Evolutionary conservation across 345 rosid species (phyloP).

Genomic region (Brassica juncea): DNA sequence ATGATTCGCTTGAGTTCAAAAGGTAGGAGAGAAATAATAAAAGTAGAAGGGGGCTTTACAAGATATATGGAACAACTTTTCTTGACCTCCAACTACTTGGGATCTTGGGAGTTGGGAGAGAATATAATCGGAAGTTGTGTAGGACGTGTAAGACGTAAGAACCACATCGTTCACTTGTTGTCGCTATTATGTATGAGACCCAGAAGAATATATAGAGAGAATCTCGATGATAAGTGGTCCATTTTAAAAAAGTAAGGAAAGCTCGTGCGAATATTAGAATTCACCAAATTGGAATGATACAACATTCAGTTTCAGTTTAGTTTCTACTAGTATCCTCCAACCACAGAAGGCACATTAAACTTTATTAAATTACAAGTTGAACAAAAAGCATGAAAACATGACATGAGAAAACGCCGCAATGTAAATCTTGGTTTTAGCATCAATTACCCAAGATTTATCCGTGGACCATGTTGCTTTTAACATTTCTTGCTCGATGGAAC

Average conservation of each 20-base stretch:
- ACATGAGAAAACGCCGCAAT: not conserved
- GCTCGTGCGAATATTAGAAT: conserved; percentile 12
- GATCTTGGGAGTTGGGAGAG: conserved; percentile 22
- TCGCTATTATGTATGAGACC: conserved; percentile 14
- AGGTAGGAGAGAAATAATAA: conserved; percentile 13
- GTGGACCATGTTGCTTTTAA: not conserved
- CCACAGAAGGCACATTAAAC: not conserved
- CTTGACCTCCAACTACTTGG: conserved; percentile 36
- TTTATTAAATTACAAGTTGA: not conserved
- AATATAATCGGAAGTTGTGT: conserved; percentile 27
- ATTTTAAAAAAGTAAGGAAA: conserved; percentile 1
- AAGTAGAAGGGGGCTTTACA: conserved; percentile 20
- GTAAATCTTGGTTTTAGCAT: not conserved
- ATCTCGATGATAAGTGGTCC: conserved; percentile 26
- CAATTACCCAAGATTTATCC: conserved; percentile 1
- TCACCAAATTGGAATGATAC: conserved; percentile 9
- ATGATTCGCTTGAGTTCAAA: conserved; percentile 19
- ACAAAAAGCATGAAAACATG: not conserved
- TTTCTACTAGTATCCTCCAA: not conserved
- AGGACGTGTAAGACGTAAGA: conserved; percentile 28
- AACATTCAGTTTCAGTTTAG: not conserved
- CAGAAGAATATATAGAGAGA: not conserved
- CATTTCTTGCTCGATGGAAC: conserved; percentile 49
- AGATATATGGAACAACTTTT: conserved; percentile 35
- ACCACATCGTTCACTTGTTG: conserved; percentile 26